Base-by-base conservation (phyloP, 1,139 yeast species). In the Saccharomycopsis phalli region DNA sequence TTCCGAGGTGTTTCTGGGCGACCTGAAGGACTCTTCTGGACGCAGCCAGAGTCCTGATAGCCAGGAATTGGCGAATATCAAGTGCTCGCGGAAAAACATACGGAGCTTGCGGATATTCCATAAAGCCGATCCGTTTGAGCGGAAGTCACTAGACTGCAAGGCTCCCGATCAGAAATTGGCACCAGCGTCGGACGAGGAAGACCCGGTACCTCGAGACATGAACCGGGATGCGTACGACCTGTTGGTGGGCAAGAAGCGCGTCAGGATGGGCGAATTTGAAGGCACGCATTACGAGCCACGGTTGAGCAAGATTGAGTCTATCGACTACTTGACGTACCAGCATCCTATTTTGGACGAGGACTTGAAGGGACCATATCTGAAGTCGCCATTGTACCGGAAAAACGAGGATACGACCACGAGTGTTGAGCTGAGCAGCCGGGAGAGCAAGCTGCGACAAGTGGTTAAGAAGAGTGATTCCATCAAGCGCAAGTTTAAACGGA, bases 281-380 rank as follows among this genome's bases (percentile, higher is more conserved):
- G n/a, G n/a, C n/a, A n/a, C n/a, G n/a, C n/a, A n/a, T n/a, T n/a
- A n/a, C n/a, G n/a, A n/a, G n/a, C n/a, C n/a, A n/a, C n/a, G n/a
- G n/a, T n/a, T n/a, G n/a, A n/a, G n/a, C n/a, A n/a, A n/a, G n/a
- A n/a, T n/a, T n/a, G n/a, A n/a, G n/a, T 29, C 42, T n/a, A 42
- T 42, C 25, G 45, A 42, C 28, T 42, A 42, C 30, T 36, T 42
- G 22, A 35, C 45, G 6, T 41, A 41, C 22, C 39, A 41, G 13
- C 45, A 37, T 26, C 36, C 36, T 10, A 21, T 21, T 10, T 23
- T 23, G 27, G 27, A 23, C n/a, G 27, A 23, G n/a, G 27, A 23
- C 10, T 10, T 10, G 10, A 23, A 10, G 10, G 27, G 27, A 23
- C 27, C 27, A 23, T 23, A 23, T 23, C n/a, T 23, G 27, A 23